Conservation (phyloP, 192 early-diverging fungal species). For the Linnemannia schmuckeri region DNA sequence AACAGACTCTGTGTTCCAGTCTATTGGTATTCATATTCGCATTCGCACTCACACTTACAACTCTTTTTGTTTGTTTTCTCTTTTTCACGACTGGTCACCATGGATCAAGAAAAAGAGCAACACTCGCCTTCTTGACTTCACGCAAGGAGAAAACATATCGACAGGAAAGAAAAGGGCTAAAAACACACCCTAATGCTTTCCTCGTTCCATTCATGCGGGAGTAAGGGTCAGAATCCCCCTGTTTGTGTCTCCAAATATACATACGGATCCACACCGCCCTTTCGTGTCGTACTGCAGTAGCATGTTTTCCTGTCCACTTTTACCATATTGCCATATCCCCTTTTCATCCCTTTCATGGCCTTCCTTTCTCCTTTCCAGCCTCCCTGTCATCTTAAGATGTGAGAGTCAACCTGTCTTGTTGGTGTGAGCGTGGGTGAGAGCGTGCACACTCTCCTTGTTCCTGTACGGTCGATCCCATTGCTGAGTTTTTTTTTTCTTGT, state of each 20-base stretch:
- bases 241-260: too few relatives aligned
- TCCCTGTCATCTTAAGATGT: background rate
- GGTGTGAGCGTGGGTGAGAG: background rate
- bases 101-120: background rate
- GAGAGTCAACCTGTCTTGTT: background rate
- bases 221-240: too few relatives aligned
- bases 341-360: background rate
- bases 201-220: too few relatives aligned
- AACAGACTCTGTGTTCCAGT: background rate
- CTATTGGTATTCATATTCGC: background rate
- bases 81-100: background rate
- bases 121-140: background rate
- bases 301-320: too few relatives aligned
- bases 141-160: too few relatives aligned
- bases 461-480: background rate
- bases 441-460: background rate
- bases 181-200: too few relatives aligned
- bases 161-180: too few relatives aligned
- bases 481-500: background rate
- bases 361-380: background rate
- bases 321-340: background rate
- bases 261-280: too few relatives aligned
- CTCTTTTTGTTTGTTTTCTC: background rate
- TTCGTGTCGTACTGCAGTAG: too few relatives aligned
- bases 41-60: background rate